Evolutionary conservation across 805 yeast species (phyloP).

Genomic region (Gaillardinia entomophila): DNA sequence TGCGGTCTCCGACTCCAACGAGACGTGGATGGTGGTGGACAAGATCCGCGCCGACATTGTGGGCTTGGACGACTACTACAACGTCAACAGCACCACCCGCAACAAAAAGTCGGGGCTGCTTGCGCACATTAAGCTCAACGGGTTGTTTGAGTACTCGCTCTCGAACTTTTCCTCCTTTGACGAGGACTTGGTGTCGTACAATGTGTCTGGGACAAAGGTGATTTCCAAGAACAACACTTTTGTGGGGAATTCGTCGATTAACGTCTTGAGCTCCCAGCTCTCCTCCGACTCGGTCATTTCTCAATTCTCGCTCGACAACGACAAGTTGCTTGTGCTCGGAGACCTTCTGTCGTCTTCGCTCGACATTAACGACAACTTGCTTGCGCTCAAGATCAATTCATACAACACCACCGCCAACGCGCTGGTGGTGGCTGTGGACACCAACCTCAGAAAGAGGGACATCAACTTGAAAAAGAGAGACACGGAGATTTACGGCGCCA

Average conservation of each 20-base stretch:
- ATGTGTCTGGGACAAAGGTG: conserved; percentile 11
- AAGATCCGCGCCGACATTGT: conserved; percentile 48
- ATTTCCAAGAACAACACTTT: conserved; percentile 27
- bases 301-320: conserved; percentile 21
- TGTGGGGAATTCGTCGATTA: conserved; percentile 37
- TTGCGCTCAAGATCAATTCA: conserved; percentile 18
- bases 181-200: conserved; percentile 17
- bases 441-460: conserved; percentile 11
- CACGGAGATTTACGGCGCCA: conserved; percentile 18
- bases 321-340: conserved; percentile 43
- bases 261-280: conserved; percentile 26
- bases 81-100: conserved; percentile 21
- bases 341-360: conserved; percentile 29
- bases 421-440: conserved; percentile 10
- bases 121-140: conserved; percentile 48
- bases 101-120: conserved; percentile 7
- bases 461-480: too few species aligned
- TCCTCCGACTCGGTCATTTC: conserved; percentile 27
- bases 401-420: conserved; percentile 30
- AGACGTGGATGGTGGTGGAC: conserved; percentile 64
- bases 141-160: conserved; percentile 76
- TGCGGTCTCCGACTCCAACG: conserved; percentile 12
- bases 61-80: conserved; percentile 38
- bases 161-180: conserved; percentile 50
- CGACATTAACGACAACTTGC: conserved; percentile 20